These are phyloP conservation scores for Apiosordaria backusii DNA, from an alignment of 495 filamentous ascomycete species.

Conservation along the genomic window DNA sequence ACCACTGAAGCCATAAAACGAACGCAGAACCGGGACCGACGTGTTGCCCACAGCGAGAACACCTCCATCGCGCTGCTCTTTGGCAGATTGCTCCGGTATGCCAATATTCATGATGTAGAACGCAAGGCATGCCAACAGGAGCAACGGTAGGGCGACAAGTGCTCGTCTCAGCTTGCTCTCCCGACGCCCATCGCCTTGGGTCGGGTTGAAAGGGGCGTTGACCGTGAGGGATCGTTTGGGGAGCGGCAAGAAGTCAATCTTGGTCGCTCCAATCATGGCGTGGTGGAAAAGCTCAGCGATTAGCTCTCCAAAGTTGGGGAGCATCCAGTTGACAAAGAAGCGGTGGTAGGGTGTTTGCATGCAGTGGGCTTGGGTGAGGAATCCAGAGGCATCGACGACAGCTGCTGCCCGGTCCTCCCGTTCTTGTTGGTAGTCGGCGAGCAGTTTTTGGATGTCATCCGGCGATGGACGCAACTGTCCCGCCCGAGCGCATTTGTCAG, in stretches of 20 bases:
- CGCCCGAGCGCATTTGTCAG: neutral
- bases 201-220: constrained; percentile 21
- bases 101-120: constrained; percentile 4
- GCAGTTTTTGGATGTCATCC: neutral
- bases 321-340: constrained; percentile 8
- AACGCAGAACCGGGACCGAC: constrained; percentile 2
- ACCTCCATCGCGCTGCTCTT: constrained; percentile 2
- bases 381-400: constrained; percentile 3
- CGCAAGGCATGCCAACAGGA: constrained; percentile 5
- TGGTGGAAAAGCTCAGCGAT: constrained; percentile 9
- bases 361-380: constrained; percentile 11
- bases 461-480: constrained; percentile 4
- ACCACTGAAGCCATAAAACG: neutral
- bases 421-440: neutral
- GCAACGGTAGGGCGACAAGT: constrained; percentile 12
- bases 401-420: constrained; percentile 6
- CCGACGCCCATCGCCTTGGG: constrained; percentile 13
- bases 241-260: constrained; percentile 21
- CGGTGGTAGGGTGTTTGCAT: neutral
- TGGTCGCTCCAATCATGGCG: constrained; percentile 11
- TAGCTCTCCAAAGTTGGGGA: constrained; percentile 13
- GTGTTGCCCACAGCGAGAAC: neutral
- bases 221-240: constrained; percentile 16
- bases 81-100: neutral
- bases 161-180: constrained; percentile 22